Base-by-base conservation (phyloP, 2,329 filamentous ascomycete species). In the Claviceps sp. region DNA sequence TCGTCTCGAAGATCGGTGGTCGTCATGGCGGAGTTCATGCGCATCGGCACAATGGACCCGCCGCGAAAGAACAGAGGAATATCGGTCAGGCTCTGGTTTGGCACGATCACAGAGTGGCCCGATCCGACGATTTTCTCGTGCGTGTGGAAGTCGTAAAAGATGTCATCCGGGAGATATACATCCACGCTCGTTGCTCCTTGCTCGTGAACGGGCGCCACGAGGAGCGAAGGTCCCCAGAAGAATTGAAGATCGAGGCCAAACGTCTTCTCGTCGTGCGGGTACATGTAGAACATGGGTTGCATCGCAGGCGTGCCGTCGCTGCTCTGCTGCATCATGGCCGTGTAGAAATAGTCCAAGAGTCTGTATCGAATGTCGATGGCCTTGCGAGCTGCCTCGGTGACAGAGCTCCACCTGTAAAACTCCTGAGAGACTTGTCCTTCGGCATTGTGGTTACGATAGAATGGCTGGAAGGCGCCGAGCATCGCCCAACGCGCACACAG, bases 291-390 rank as follows among this genome's bases (percentile, higher is more conserved):
- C 54, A 88, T 66, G 0, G 85, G 84, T 60, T 79, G 81, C 52
- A 87, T 70, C 57, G 81, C 69, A 0, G 85, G 84, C 1, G 73
- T 76, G 34, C 85, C 85, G 22, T 74, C 74, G 30, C 6, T 59
- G 56, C 24, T 75, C 64, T 87, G 78, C 54, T 70, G 66, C 62
- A 83, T 72, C 57, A 88, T 71, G 0, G 80, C 79, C 1, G 85
- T 88, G 72, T 89, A 89, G 54, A 87, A 73, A 67, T 89, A 89
- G 62, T 89, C 85, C 14, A 89, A 72, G 14, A 89, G 70, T 41
- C 76, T 73, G 69, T 89, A 89, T 18, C 85, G 76, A 48, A 81
- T 79, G 38, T 76, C 75, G 58, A 89, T 87, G 16, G 79, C 83
- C 55, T 79, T 81, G 49, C 73, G 75, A 0, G 84, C 84, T 0